Conservation (phyloP, 768 basidiomycete genomes). For the Cyclocybe cylindracea region DNA sequence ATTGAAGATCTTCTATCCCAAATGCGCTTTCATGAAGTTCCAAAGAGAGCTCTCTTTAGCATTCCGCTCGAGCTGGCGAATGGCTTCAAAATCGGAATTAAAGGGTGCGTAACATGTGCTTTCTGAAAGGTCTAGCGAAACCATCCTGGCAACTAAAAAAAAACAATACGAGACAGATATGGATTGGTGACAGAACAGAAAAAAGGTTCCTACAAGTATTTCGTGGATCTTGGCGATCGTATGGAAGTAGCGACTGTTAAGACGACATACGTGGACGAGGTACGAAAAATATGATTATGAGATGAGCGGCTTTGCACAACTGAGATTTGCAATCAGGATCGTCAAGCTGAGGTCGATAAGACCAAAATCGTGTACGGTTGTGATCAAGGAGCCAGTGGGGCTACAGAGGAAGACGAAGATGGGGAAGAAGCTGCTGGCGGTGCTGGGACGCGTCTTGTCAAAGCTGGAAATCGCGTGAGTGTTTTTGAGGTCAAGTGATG, state of each 20-base stretch:
- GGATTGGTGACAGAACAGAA: constrained; percentile 86
- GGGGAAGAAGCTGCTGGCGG: constrained; percentile 38
- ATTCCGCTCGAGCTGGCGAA: constrained; percentile 80
- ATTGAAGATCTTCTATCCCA: constrained; percentile 77
- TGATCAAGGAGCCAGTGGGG: constrained; percentile 33
- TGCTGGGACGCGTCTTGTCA: constrained; percentile 43
- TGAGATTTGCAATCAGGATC: constrained; percentile 29
- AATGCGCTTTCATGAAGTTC: constrained; percentile 80
- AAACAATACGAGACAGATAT: constrained; percentile 53
- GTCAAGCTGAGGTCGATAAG: constrained; percentile 47
- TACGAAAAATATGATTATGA: constrained; percentile 24
- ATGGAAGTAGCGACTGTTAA: constrained; percentile 75
- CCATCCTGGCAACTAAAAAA: constrained; percentile 4
- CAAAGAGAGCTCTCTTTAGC: constrained; percentile 82
- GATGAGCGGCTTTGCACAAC: neutral
- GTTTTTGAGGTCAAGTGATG: neutral
- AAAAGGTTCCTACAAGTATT: constrained; percentile 81
- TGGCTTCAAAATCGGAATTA: constrained; percentile 75
- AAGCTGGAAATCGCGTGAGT: constrained; percentile 52
- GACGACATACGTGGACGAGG: constrained; percentile 80
- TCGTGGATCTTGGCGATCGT: constrained; percentile 73
- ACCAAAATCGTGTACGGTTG: constrained; percentile 47
- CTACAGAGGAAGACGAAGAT: constrained; percentile 37
- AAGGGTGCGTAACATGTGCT: constrained; percentile 52
- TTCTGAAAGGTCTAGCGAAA: neutral